phyloP scores from a whole-genome alignment of 148 eudicot genomes.

The Simmondsia chinensis region DNA sequence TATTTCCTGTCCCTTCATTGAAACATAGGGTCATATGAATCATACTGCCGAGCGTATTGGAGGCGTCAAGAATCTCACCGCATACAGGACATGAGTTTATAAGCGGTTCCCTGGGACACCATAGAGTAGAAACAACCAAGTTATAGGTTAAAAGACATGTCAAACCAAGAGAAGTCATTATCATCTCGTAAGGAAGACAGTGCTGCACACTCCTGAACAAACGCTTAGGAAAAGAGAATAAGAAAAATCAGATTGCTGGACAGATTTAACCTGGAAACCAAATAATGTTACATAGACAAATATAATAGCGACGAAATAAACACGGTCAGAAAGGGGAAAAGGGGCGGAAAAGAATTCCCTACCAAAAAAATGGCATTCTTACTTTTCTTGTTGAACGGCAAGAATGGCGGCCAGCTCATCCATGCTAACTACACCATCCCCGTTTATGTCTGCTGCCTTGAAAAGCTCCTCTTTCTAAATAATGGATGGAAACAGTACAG shows the following conservation, averaged over 20 bases:
- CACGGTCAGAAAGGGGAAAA: too few relatives aligned
- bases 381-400: slow-evolving; percentile 74
- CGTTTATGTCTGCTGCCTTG: slow-evolving; percentile 72
- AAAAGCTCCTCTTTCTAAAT: slow-evolving; percentile 87
- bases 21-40: slow-evolving; percentile 92
- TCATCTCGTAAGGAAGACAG: too few relatives aligned
- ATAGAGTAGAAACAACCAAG: neutral
- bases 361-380: slow-evolving; percentile 5
- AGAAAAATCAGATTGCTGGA: too few relatives aligned
- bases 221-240: too few relatives aligned
- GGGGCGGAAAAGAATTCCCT: too few relatives aligned
- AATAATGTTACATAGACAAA: too few relatives aligned
- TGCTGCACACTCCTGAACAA: too few relatives aligned
- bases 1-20: slow-evolving; percentile 90
- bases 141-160: neutral
- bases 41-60: slow-evolving; percentile 55
- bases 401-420: slow-evolving; percentile 91
- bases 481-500: too few relatives aligned
- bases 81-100: slow-evolving; percentile 89
- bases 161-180: neutral
- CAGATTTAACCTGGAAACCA: too few relatives aligned
- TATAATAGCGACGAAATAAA: too few relatives aligned
- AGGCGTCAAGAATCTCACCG: slow-evolving; percentile 67
- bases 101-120: slow-evolving; percentile 64
- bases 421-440: slow-evolving; percentile 75